Evolutionary conservation across 495 filamentous ascomycete species (phyloP), one percentile per base, ranked within the genome.

Genomic region (Penicillium ochrochloron): DNA sequence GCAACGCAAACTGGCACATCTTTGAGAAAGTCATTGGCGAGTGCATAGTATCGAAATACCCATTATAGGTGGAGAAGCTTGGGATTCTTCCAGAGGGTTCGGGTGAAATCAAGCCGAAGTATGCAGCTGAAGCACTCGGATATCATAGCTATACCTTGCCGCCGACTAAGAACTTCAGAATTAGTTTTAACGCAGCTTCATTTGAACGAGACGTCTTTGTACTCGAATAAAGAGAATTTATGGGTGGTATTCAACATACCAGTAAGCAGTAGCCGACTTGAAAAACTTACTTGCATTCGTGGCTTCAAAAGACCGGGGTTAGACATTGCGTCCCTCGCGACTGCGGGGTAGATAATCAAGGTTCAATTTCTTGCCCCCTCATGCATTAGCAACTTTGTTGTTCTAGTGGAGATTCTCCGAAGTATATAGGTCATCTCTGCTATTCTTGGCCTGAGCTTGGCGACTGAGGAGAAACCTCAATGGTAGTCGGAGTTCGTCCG

Each of bases 1-100:
- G 64, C 64, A 66, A 33, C 41, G 35, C 44, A 55, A 57, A 17
- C 42, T 66, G 54, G 64, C 64, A 23, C 54, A 59, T 17, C 52
- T 65, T 35, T 65, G 31, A 37, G 25, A 27, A 1, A 27, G 1
- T 4, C 25, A 2, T 27, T 1, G 25, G 11, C 8, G 1, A 14
- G 11, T 12, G 35, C 35, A 14, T 12, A 0, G 12, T 39, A 11
- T 12, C 35, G 12, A 12, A 39, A 39, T 39, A 10, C 15, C 35
- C 35, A 39, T 39, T 4, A 1, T 4, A 39, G 35, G 10, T 39
- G 35, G 35, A 15, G 35, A 12, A 14, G 3, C 12, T n/a, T 0
- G n/a, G 10, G 7, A 21, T 21, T 12, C 10, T 21, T 9, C 15
- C n/a, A 15, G 10, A 46, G 42, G 8, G 42, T n/a, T 46, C 42